Evolutionary conservation across 192 early-diverging fungal genomes (phyloP), one percentile per base, ranked within the genome.

Genomic region (Linnemannia hyalina): DNA sequence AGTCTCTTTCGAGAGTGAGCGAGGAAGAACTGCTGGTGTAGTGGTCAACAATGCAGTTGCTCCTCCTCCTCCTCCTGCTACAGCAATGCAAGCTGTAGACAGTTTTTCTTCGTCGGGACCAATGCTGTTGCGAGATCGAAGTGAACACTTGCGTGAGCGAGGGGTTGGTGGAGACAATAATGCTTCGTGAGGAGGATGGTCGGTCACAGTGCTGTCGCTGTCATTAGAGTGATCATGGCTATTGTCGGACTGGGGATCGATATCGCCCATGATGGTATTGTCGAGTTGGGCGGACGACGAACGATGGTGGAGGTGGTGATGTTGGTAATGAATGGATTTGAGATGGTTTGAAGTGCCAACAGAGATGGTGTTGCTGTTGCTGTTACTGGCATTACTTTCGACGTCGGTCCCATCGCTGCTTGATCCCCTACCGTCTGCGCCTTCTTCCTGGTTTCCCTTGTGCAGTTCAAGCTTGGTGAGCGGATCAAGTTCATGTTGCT

Each of bases 141-240:
- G 70, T 0, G 74, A 72, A 38, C 81, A 81, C 69, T 78, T 86
- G 46, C 79, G 84, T 44, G 73, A 76, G 13, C 80, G 79, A n/a
- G 73, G 69, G 18, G 78, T 68, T 32, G 69, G 32, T 26, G 29
- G 35, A 10, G 42, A 11, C 32, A 32, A 65, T 65, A 65, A 65
- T 32, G 9, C 29, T 26, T 65, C 29, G 11, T 65, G 60, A 32
- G 29, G 60, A 65, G 32, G 29, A 23, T 73, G 55, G 73, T 80
- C 78, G 6, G 83, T 73, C 9, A 78, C 83, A 11, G 83, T 85
- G 40, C 83, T 63, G 26, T 76, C 78, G 52, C 82, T 84, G 40
- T 84, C 82, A 47, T 76, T 78, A 8, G 74, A 54, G 36, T 57
- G 68, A 54, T 82, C 81, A 72, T 82, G 74, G 47, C 44, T 46